Base-by-base conservation (phyloP, 108 stramenopile genomes). In the Bacterosira constricta region DNA sequence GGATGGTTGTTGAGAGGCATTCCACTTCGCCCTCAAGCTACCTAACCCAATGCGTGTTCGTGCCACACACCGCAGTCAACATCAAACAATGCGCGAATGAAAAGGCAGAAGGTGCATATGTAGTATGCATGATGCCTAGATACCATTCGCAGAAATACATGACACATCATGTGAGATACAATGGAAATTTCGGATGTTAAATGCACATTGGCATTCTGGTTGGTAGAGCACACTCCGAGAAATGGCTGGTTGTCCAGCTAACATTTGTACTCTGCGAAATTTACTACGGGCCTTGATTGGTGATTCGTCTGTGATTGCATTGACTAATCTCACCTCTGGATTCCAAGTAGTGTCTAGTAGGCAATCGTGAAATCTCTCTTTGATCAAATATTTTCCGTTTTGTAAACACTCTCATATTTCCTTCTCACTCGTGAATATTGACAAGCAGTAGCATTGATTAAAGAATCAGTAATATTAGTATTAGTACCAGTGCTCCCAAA, bases 121-220 rank as follows among this genome's bases (percentile, higher is more conserved):
- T n/a, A n/a, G n/a, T n/a, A n/a, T n/a, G n/a, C n/a, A n/a, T n/a
- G n/a, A n/a, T n/a, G n/a, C n/a, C n/a, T n/a, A n/a, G n/a, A n/a
- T n/a, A n/a, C n/a, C n/a, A n/a, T n/a, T n/a, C n/a, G n/a, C n/a
- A n/a, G n/a, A n/a, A n/a, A n/a, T n/a, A n/a, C n/a, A n/a, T n/a
- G n/a, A n/a, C n/a, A n/a, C n/a, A n/a, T n/a, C n/a, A n/a, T n/a
- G n/a, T n/a, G n/a, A n/a, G n/a, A n/a, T n/a, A n/a, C n/a, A n/a
- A n/a, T n/a, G 75, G 42, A 77, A 77, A 30, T 77, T 77, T 13
- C 61, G 26, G 18, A 67, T 69, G 29, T 66, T 54, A 45, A 77
- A 77, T 11, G 68, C 62, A 12, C 75, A 77, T 30, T 67, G 75
- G 56, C 75, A 77, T 29, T 77, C 75, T 0, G 75, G 75, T 26